Evolutionary conservation across 495 filamentous ascomycete genomes (phyloP), one percentile per base, ranked within the genome.

Genomic region (Tuber brumale): DNA sequence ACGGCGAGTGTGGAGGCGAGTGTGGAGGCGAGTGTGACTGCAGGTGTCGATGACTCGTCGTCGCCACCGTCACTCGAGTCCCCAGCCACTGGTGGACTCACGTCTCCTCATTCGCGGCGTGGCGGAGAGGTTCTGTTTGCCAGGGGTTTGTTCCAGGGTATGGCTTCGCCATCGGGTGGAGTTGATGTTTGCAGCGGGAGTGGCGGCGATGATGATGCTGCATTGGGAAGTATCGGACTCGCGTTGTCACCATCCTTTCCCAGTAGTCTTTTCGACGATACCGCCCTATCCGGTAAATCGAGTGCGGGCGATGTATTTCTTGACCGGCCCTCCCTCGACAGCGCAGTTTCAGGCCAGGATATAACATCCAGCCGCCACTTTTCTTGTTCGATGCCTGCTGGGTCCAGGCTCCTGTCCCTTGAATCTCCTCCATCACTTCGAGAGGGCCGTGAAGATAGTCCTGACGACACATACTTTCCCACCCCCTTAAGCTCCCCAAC

Each of bases 311-410:
- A 80, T 37, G 37, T 78, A 46, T 78, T 79, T 12, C 27, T 78
- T 43, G 78, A 79, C 45, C 21, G 41, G 4, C 51, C 70, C 44
- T 45, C 72, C n/a, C 51, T 35, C 41, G 57, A 66, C 27, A 79
- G 37, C 35, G 12, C 31, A 21, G 66, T 73, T 1, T 70, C 76
- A 46, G 72, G 72, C 45, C 57, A 75, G 8, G 70, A 79, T 70
- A 70, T 72, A 43, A 72, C 75, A 70, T 80, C 78, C 18, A 72
- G 76, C 31, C 76, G 78, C 10, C 78, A 80, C 27, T 80, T 80
- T 19, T 80, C 78, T 31, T 80, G 78, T 39, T 80, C 78, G 2
- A 75, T 80, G 72, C 72, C 78, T 70, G 79, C 78, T 9, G 70
- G 57, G 37, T 57, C 78, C 16, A 78, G 70, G 66, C 61, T 57